Base-by-base conservation (phyloP, 495 filamentous ascomycete genomes). In the Pseudomonodictys pantanalensis region DNA sequence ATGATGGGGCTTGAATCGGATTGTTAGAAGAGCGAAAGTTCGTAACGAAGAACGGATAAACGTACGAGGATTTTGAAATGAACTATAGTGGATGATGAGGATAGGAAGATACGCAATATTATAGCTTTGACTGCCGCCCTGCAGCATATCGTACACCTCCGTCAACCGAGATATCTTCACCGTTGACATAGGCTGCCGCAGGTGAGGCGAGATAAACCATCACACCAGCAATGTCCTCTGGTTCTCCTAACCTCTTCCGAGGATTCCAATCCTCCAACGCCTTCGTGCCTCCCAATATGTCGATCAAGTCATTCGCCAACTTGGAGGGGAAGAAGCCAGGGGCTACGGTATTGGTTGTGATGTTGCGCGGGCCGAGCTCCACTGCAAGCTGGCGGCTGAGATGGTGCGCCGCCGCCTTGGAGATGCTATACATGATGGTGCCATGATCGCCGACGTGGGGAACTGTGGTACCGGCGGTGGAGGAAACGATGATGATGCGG, bases 261-360 rank as follows among this genome's bases (percentile, higher is more conserved):
- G 74, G 74, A 60, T 74, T 76, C 26, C 53, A 62, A 12, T 66
- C 66, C 0, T 57, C 68, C 46, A 73, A 23, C 12, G 60, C 51
- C 48, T 71, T 43, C 35, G 68, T 48, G 8, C 73, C 75, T 38
- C 75, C 74, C 25, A 75, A 43, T 17, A 68, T 69, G 28, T 75
- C 69, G 25, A 77, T 77, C 52, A 77, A 65, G 3, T 71, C 74
- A 46, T 72, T 67, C 9, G 74, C 74, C 11, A 77, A 60, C 60
- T 76, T 75, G 24, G 72, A 73, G 11, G 73, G 74, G 58, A 75
- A 77, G 71, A 77, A 75, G 7, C 73, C 73, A 23, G 74, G 74
- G 2, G 72, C 74, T 11, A 77, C 67, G 1, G 72, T 70, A 50
- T 77, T 77, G 17, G 72, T 69, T 2, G 74, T 76, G 61, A 77